phyloP scores from a whole-genome alignment of 192 early-diverging fungal genomes.

The Podila clonocystis region DNA sequence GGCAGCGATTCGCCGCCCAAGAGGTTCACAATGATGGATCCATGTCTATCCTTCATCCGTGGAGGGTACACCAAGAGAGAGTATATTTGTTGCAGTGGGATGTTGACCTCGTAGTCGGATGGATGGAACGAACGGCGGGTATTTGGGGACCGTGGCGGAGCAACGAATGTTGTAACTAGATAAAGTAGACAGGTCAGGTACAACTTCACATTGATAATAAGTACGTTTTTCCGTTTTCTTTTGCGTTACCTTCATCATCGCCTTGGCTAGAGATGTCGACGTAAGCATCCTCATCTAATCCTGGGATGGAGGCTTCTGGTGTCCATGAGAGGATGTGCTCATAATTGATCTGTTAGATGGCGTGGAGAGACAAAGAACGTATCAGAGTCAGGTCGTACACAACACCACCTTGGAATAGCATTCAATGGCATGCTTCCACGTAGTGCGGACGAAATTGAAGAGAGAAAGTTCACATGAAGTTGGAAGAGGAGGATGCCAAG shows the following conservation, averaged over 20 bases:
- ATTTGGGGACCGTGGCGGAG: conserved; percentile 34
- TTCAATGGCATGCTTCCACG: no score
- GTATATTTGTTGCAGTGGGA: conserved; percentile 63
- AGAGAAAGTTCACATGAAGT: no score
- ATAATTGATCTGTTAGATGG: conserved; percentile 16
- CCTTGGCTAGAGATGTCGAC: conserved; percentile 68
- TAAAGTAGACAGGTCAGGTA: background rate
- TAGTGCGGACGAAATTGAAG: no score
- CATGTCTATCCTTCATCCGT: conserved; percentile 74
- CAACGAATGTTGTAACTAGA: conserved; percentile 41
- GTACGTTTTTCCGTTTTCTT: background rate
- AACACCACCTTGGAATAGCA: no score
- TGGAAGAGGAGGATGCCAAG: no score
- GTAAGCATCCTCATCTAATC: conserved; percentile 68
- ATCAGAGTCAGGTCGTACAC: no score
- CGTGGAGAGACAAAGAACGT: background rate
- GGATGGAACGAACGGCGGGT: conserved; percentile 31
- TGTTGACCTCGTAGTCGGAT: conserved; percentile 68
- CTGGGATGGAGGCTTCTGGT: conserved; percentile 70
- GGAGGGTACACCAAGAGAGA: conserved; percentile 75
- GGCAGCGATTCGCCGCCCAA: conserved; percentile 68
- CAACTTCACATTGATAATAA: no score
- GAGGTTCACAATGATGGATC: conserved; percentile 72
- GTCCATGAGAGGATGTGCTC: conserved; percentile 78
- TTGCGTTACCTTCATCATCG: conserved; percentile 37